Evolutionary conservation across 805 yeast species (phyloP).

Genomic region (Metschnikowia reukaufii): DNA sequence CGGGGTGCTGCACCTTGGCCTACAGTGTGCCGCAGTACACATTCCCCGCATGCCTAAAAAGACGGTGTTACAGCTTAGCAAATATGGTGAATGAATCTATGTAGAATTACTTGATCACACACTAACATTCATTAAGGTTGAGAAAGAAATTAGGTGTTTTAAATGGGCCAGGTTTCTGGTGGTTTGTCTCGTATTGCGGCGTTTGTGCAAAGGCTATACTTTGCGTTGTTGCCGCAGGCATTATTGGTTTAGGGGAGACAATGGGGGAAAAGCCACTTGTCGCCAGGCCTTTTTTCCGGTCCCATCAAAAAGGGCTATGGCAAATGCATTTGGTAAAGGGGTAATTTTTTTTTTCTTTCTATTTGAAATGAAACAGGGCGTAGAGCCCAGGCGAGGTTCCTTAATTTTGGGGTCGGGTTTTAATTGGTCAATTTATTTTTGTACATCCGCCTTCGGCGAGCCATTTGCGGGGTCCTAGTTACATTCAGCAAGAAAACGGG

Average conservation of each 20-base stretch:
- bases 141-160: too few species aligned
- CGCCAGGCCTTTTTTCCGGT: slow-evolving; percentile 8
- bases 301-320: slow-evolving; percentile 9
- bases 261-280: slow-evolving; percentile 5
- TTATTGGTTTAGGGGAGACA: background rate
- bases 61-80: background rate
- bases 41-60: slow-evolving; percentile 4
- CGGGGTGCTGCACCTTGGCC: slow-evolving; percentile 9
- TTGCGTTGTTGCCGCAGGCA: slow-evolving; percentile 6
- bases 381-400: slow-evolving; percentile 8
- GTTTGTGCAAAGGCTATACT: background rate
- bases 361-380: slow-evolving; percentile 7
- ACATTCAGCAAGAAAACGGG: slow-evolving; percentile 1
- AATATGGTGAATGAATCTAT: background rate
- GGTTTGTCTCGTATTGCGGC: background rate
- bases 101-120: too few species aligned
- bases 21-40: slow-evolving; percentile 7
- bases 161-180: too few species aligned
- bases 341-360: background rate
- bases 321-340: background rate
- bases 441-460: slow-evolving; percentile 5
- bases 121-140: too few species aligned
- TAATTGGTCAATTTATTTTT: slow-evolving; percentile 1
- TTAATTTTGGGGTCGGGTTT: background rate
- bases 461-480: slow-evolving; percentile 1